Conservation (phyloP, 345 rosid genomes). For the Camelina sativa region DNA sequence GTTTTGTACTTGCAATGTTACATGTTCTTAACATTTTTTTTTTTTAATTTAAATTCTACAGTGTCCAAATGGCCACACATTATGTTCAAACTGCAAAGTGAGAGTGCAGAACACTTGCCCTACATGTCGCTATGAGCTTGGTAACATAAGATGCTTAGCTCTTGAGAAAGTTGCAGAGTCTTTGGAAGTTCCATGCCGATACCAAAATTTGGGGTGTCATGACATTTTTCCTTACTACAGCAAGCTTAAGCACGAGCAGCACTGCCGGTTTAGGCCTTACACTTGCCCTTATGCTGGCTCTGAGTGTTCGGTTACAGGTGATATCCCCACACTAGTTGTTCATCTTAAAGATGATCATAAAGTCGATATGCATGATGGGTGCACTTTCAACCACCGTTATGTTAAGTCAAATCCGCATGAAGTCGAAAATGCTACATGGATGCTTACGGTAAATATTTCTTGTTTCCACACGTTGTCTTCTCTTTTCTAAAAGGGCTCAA, state of each 20-base stretch:
- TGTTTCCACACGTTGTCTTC: background rate
- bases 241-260: constrained; percentile 86
- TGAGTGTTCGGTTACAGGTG: constrained; percentile 85
- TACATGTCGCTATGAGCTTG: constrained; percentile 87
- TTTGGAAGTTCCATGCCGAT: constrained; percentile 82
- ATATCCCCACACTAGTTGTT: constrained; percentile 64
- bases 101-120: constrained; percentile 84
- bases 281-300: constrained; percentile 94
- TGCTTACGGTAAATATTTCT: constrained; percentile 72
- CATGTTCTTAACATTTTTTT: background rate
- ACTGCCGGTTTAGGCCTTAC: constrained; percentile 80
- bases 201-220: constrained; percentile 74
- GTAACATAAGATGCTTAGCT: constrained; percentile 92
- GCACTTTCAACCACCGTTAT: constrained; percentile 89
- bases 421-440: constrained; percentile 97
- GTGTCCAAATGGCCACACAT: constrained; percentile 79
- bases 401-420: constrained; percentile 86
- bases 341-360: constrained; percentile 91
- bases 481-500: background rate
- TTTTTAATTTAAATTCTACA: constrained; percentile 31
- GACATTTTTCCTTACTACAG: constrained; percentile 85
- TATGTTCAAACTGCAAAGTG: constrained; percentile 80
- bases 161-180: constrained; percentile 93
- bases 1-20: constrained; percentile 16
- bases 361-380: constrained; percentile 95